A percentile compares a stretch with the other conserved stretches of the same genome.
Conservation (phyloP, 139 green algal genomes). For the Raphidocelis subcapitata region DNA sequence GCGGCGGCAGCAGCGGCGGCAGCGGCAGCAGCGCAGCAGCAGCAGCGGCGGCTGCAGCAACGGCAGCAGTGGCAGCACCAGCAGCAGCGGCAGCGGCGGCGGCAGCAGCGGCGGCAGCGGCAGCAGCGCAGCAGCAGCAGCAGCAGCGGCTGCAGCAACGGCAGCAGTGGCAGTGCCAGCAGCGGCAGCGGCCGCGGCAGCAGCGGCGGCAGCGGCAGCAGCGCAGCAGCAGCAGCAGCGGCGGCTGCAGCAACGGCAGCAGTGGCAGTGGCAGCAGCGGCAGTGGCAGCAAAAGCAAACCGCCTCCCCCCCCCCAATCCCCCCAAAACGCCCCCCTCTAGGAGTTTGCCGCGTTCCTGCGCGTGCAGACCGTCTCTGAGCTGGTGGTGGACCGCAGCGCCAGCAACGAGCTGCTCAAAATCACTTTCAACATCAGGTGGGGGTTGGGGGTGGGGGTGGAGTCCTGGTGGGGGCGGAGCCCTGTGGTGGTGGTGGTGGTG, state of each 20-base stretch:
- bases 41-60: background rate
- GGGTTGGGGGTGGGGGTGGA: background rate
- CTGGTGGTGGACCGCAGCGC: slow-evolving; percentile 88
- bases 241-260: background rate
- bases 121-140: slow-evolving; percentile 4
- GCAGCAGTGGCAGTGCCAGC: slow-evolving; percentile 10
- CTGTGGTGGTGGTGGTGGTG: background rate
- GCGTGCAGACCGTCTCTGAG: slow-evolving; percentile 56
- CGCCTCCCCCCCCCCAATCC: no score
- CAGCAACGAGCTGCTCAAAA: slow-evolving; percentile 89
- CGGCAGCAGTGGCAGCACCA: background rate
- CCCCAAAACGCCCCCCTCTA: no score
- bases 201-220: slow-evolving; percentile 4
- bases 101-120: slow-evolving; percentile 2
- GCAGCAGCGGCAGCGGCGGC: slow-evolving; percentile 2
- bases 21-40: background rate
- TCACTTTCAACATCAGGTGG: slow-evolving; percentile 97
- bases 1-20: slow-evolving; percentile 13
- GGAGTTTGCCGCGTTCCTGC: slow-evolving; percentile 85
- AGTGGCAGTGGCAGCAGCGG: background rate
- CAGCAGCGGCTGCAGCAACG: background rate
- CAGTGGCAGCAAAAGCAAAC: background rate
- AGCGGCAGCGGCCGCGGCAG: slow-evolving; percentile 1
- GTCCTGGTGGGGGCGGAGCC: background rate
- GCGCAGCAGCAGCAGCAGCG: background rate